Evolutionary conservation across 345 rosid species (phyloP).

Genomic region (Adansonia digitata): DNA sequence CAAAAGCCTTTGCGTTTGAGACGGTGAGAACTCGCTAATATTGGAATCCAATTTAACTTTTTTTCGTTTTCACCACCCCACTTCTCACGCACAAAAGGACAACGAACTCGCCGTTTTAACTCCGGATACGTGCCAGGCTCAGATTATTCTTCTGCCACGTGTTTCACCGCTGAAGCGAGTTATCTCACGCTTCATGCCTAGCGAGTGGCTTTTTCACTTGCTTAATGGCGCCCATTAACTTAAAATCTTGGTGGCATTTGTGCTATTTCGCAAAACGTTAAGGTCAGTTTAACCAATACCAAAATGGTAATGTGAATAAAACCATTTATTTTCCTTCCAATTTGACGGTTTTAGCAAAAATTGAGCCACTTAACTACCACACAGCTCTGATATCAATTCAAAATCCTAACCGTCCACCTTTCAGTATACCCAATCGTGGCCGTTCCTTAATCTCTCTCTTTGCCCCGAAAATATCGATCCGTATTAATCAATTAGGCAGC

Average conservation of each 20-base stretch:
- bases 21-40: not conserved
- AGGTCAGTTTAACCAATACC: not conserved
- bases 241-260: constrained; percentile 18
- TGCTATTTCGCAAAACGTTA: not conserved
- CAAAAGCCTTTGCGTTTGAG: no score
- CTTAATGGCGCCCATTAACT: constrained; percentile 16
- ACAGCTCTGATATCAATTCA: not conserved
- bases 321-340: not conserved
- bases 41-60: not conserved
- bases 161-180: not conserved
- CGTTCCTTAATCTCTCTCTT: not conserved
- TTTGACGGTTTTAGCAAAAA: constrained; percentile 13
- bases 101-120: not conserved
- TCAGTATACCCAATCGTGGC: not conserved
- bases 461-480: not conserved
- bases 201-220: not conserved
- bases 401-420: not conserved
- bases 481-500: not conserved
- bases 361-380: not conserved
- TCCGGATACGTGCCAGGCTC: not conserved
- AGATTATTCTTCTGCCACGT: not conserved
- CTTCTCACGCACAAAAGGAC: not conserved
- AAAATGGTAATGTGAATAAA: constrained; percentile 6
- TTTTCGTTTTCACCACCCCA: not conserved
- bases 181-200: not conserved